Evolutionary conservation across 2,329 filamentous ascomycete species (phyloP), one percentile per base, ranked within the genome.

Genomic region (Botrytis paeoniae): DNA sequence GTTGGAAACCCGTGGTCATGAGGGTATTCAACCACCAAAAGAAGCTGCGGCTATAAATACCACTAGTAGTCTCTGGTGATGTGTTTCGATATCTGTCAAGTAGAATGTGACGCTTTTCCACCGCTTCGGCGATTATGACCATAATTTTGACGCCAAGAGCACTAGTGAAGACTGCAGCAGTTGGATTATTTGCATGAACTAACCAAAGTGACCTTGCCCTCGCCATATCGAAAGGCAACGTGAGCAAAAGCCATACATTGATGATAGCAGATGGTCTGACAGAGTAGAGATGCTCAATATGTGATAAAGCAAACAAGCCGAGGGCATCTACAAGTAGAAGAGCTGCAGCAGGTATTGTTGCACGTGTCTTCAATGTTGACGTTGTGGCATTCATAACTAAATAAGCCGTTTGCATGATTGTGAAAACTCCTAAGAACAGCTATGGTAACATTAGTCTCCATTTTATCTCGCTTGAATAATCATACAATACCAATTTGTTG

Each of bases 11-110:
- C 18, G 75, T 80, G 64, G 75, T 70, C 75, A 84, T 78, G 32
- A 85, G 77, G 10, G 80, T 78, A 51, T 81, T 82, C 54, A 84
- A 75, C 83, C 83, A 85, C 74, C 80, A 81, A 71, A 83, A 82
- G 51, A 84, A 77, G 32, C 80, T 81, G 18, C 80, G 81, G 72
- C 78, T 81, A 57, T 83, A 82, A 12, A 84, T 75, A 22, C 84
- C 83, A 73, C 82, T 82, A 0, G 80, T 81, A 0, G 78, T 79
- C 73, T 85, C 83, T 6, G 83, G 83, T 12, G 81, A 81, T n/a
- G 76, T 73, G 65, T 76, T 37, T n/a, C 76, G 74, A 71, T 81
- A 78, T 63, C 74, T 75, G 51, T 75, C 72, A n/a, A 82, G 73
- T 20, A 84, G 76, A 51, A 80, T 80, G 2, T 73, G 61, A 14